Base-by-base conservation (phyloP, 1,139 yeast genomes). In the Citeromyces siamensis region DNA sequence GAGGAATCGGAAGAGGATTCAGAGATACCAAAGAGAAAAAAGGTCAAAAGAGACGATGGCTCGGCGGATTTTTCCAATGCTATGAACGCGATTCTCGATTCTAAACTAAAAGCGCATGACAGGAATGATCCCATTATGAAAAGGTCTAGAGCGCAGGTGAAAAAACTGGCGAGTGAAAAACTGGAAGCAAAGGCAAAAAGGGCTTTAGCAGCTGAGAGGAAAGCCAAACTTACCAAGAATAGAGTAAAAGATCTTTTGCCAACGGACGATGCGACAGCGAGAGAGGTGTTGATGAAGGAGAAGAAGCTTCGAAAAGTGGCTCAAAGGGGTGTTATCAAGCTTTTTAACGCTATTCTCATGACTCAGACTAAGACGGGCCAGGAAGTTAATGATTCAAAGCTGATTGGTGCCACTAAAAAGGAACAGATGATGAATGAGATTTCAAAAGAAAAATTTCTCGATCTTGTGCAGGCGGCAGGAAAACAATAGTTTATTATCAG, bases 41-140 rank as follows among this genome's bases (percentile, higher is more conserved):
- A 67, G 53, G 66, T 68, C 46, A 68, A 64, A 38, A 60, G 61
- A 28, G 79, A 69, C 42, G 84, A 77, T 51, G 93, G 86, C 10
- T 71, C 86, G 1, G 75, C 65, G 38, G 68, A 77, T 3, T 88
- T 90, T 52, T 83, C 95, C 8, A 68, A 59, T 40, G 97, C 98
- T 1, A 75, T 90, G 53, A 73, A 66, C 44, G 94, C 95, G 19
- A 83, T 90, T 50, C 62, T 90, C 37, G 82, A 82, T 6, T 84
- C 97, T 2, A 80, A 76, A 51, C 66, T 90, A 47, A 90, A 90
- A 54, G 93, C 95, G 0, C 81, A 86, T 49, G 85, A 82, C 51
- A 69, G 96, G 52, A 70, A 71, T 35, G 94, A 86, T 51, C 98
- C 98, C 2, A 85, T 90, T 40, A 67, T 90, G 57, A 88, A 88